Evolutionary conservation across 345 rosid genomes (phyloP), one percentile per base, ranked within the genome.

Genomic region (Bretschneidera sinensis): DNA sequence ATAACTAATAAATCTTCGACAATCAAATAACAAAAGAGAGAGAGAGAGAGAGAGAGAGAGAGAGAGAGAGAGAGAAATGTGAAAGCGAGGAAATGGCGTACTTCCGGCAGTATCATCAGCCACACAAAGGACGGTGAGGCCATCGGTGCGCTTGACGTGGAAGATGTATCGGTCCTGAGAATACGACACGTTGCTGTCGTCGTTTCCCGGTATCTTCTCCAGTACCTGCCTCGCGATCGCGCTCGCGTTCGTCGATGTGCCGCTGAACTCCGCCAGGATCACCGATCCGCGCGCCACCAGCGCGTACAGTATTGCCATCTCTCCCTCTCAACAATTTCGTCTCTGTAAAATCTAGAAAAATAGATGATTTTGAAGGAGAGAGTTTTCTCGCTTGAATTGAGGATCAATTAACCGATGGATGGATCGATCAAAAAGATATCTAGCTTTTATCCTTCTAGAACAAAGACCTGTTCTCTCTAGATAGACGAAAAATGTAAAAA

Each of bases 71-170:
- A 11, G 15, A 39, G 45, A 5, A 39, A 39, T 39, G n/a, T 7
- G 10, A 14, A 39, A 11, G 10, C 1, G 16, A 7, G 45, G 1
- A 39, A 13, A 11, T 5, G 10, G 45, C 67, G 50, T 57, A 79
- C 84, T 57, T 43, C 63, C 79, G 2, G 57, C 45, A 57, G 76
- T 35, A 23, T 69, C 81, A 15, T 83, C 83, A 15, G 79, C 79
- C 81, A 83, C 78, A 60, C 79, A 79, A 20, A 83, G 79, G 56
- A 78, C 78, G 53, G 74, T 71, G 69, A 83, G 76, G 59, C 78
- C 77, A 60, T 77, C 78, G 8, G 79, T 75, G 33, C 74, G 63
- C 50, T 77, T 77, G 67, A 80, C 74, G 15, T 83, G 85, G 65
- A 83, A 83, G 45, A 83, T 64, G 67, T 65, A 69, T 21, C 73